Conservation (phyloP, 345 rosid genomes). For the Salix exigua region DNA sequence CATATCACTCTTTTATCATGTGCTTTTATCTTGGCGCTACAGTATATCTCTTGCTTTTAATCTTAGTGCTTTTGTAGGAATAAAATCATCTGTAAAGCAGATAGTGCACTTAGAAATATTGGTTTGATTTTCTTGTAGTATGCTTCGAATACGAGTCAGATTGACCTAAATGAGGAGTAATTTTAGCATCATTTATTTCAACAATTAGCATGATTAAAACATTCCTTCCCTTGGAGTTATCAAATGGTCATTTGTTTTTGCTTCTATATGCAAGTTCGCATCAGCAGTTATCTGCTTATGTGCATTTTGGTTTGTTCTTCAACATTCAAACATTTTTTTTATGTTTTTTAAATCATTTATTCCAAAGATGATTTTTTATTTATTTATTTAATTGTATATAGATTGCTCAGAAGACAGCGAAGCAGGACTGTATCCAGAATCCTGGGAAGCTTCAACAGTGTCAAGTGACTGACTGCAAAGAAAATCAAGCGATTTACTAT, state of each 20-base stretch:
- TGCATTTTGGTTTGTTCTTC: neutral
- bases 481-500: slow-evolving; percentile 70
- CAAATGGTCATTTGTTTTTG: no score
- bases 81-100: neutral
- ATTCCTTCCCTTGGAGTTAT: neutral
- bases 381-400: slow-evolving; percentile 26
- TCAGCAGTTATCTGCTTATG: neutral
- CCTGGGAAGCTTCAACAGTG: slow-evolving; percentile 69
- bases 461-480: slow-evolving; percentile 51
- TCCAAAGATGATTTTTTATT: no score
- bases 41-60: neutral
- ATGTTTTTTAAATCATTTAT: neutral
- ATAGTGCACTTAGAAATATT: neutral
- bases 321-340: neutral
- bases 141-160: neutral
- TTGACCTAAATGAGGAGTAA: neutral
- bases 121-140: neutral
- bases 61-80: neutral
- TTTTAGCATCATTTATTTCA: neutral
- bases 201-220: neutral
- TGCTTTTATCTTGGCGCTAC: neutral
- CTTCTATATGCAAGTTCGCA: no score
- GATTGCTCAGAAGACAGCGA: slow-evolving; percentile 81
- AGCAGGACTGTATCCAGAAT: slow-evolving; percentile 79
- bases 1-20: neutral